Conservation (phyloP, 2,329 filamentous ascomycete genomes). For the Claviceps fusiformis region DNA sequence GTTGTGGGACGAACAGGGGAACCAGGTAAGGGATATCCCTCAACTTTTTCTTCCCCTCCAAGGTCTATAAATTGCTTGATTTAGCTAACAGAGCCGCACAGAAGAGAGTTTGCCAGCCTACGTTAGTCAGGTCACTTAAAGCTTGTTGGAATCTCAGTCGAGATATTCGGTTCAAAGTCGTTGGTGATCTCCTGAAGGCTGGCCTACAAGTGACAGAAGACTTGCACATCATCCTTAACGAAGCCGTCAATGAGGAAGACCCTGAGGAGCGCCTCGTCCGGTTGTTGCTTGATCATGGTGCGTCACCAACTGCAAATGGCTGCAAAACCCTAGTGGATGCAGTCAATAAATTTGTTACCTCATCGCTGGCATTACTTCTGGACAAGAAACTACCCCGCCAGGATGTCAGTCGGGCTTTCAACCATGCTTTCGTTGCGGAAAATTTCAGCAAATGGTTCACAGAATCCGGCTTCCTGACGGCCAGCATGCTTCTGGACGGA, state of each 20-base stretch:
- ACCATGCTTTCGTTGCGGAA: constrained; percentile 28
- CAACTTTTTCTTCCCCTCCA: background rate
- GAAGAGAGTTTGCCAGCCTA: constrained; percentile 32
- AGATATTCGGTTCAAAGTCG: constrained; percentile 33
- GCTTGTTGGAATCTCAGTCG: constrained; percentile 37
- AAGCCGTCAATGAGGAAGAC: constrained; percentile 39
- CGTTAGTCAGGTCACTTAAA: constrained; percentile 37
- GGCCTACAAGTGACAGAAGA: constrained; percentile 35
- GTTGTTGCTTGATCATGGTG: constrained; percentile 35
- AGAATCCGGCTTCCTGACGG: constrained; percentile 30
- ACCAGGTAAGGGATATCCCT: constrained; percentile 21
- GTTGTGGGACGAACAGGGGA: constrained; percentile 25
- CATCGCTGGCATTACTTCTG: constrained; percentile 29
- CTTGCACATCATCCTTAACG: constrained; percentile 34
- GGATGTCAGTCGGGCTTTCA: constrained; percentile 32
- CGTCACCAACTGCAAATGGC: constrained; percentile 36
- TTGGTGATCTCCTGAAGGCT: constrained; percentile 37
- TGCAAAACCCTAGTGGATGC: constrained; percentile 40
- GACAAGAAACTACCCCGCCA: constrained; percentile 24
- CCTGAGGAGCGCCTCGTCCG: constrained; percentile 32
- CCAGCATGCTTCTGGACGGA: constrained; percentile 33
- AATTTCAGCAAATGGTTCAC: constrained; percentile 32
- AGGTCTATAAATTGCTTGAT: background rate
- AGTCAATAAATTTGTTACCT: constrained; percentile 23
- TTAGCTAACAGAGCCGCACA: constrained; percentile 12